Evolutionary conservation across 2,329 filamentous ascomycete genomes (phyloP).

Genomic region (Magnaporthiopsis incrustans): DNA sequence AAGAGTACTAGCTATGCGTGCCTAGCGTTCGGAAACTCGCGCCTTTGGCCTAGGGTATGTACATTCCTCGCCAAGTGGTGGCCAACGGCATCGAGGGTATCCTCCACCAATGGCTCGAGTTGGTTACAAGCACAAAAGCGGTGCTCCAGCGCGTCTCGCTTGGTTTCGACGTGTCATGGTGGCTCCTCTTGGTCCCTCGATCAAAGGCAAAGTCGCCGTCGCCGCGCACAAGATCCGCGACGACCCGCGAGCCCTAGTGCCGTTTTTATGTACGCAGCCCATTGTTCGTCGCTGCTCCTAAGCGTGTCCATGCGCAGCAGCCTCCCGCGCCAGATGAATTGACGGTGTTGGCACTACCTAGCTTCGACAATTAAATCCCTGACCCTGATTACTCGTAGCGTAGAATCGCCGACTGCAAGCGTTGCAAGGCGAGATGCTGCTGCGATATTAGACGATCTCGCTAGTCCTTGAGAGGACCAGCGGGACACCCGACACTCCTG

Average conservation of each 20-base stretch:
- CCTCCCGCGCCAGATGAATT: background rate
- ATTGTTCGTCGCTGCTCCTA: conserved; percentile 34
- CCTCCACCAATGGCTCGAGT: no score
- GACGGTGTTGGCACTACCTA: background rate
- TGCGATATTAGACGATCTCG: conserved; percentile 9
- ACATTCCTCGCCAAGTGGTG: no score
- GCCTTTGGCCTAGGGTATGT: no score
- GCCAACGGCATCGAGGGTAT: no score
- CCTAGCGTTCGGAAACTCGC: no score
- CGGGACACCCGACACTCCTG: conserved; percentile 23
- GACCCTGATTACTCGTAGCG: background rate
- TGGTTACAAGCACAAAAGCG: no score
- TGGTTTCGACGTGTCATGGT: no score
- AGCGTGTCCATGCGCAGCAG: background rate
- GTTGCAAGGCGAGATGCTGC: conserved; percentile 17
- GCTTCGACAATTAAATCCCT: background rate
- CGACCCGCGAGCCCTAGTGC: conserved; percentile 37
- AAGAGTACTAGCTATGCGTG: no score
- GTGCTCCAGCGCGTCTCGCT: no score
- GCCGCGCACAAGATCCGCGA: no score
- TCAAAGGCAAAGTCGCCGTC: no score
- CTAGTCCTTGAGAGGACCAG: conserved; percentile 24
- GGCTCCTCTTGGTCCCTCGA: no score
- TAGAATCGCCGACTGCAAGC: conserved; percentile 17
- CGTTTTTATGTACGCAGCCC: conserved; percentile 62